These are phyloP conservation scores for Nitzschia putrida DNA, from an alignment of 108 stramenopile genomes.

Conservation along the genomic window DNA sequence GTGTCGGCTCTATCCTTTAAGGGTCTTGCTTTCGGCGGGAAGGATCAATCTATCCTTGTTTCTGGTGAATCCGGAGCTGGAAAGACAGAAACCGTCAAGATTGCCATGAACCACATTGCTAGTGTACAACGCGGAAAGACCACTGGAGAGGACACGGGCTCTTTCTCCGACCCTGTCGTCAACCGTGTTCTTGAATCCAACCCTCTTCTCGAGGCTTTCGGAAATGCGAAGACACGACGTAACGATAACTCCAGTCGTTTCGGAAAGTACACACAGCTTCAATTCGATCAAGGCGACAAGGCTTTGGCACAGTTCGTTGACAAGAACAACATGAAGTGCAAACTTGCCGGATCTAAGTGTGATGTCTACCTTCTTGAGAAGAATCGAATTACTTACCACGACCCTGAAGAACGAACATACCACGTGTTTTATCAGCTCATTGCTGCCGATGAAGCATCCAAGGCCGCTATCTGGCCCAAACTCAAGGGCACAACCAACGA, in stretches of 20 bases:
- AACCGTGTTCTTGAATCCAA: conserved; percentile 85
- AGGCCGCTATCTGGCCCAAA: conserved; percentile 63
- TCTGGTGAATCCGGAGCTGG: conserved; percentile 93
- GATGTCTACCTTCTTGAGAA: conserved; percentile 98
- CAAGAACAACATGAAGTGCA: conserved; percentile 55
- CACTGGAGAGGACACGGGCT: background rate
- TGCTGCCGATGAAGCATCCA: conserved; percentile 70
- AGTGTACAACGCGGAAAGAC: conserved; percentile 63
- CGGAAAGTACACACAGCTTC: conserved; percentile 87
- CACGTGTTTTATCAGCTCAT: conserved; percentile 98
- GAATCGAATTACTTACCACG: conserved; percentile 89
- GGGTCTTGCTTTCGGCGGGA: conserved; percentile 66
- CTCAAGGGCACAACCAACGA: conserved; percentile 68
- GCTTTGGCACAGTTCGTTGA: conserved; percentile 21
- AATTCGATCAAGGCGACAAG: conserved; percentile 69
- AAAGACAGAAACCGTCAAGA: conserved; percentile 94
- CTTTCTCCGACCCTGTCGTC: conserved; percentile 51
- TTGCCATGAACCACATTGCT: conserved; percentile 90
- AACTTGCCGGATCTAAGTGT: conserved; percentile 72
- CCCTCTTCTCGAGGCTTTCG: conserved; percentile 89
- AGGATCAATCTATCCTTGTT: conserved; percentile 85
- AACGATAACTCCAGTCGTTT: conserved; percentile 89
- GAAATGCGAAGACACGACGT: conserved; percentile 87
- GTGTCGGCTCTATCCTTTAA: conserved; percentile 72
- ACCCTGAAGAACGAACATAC: conserved; percentile 92